Evolutionary conservation across 1,139 yeast species (phyloP).

Genomic region (Tardiomyces blankii): DNA sequence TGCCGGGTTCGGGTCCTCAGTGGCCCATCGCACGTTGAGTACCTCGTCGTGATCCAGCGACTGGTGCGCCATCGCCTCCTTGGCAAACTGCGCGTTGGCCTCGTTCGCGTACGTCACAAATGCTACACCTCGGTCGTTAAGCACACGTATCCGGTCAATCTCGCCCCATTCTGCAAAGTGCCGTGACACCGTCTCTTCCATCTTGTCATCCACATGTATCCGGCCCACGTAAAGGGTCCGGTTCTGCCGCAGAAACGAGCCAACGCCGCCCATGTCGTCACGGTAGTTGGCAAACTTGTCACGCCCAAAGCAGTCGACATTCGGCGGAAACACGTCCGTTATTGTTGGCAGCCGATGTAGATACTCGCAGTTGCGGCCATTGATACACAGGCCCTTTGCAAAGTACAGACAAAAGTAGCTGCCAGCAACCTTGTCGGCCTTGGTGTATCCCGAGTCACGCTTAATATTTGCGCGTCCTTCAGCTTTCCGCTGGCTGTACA

Average conservation of each 20-base stretch:
- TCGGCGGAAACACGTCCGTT: constrained; percentile 39
- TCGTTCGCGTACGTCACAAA: constrained; percentile 66
- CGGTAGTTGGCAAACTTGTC: constrained; percentile 73
- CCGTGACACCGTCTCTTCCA: constrained; percentile 35
- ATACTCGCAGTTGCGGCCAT: constrained; percentile 66
- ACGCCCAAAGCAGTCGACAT: constrained; percentile 88
- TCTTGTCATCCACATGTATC: constrained; percentile 31
- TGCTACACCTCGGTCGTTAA: constrained; percentile 58
- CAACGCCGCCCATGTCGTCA: constrained; percentile 94
- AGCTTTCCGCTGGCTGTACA: constrained; percentile 31
- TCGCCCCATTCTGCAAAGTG: constrained; percentile 70
- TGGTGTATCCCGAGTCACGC: constrained; percentile 66
- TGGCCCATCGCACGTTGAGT: constrained; percentile 76
- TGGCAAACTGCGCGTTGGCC: constrained; percentile 80
- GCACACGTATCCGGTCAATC: constrained; percentile 52
- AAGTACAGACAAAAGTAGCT: constrained; percentile 66
- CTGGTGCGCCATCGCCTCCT: constrained; percentile 86
- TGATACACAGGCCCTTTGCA: constrained; percentile 79
- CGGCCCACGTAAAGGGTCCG: constrained; percentile 74
- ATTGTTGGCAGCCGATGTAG: constrained; percentile 65
- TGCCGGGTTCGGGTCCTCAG: constrained; percentile 72
- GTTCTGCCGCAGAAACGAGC: constrained; percentile 62
- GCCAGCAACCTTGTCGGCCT: constrained; percentile 41
- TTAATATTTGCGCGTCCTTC: constrained; percentile 47
- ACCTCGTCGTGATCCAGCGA: constrained; percentile 56